A percentile compares a stretch with the other conserved stretches of the same genome.
phyloP scores from a whole-genome alignment of 78 protist genomes.

The Dictyostelium capitatum region DNA sequence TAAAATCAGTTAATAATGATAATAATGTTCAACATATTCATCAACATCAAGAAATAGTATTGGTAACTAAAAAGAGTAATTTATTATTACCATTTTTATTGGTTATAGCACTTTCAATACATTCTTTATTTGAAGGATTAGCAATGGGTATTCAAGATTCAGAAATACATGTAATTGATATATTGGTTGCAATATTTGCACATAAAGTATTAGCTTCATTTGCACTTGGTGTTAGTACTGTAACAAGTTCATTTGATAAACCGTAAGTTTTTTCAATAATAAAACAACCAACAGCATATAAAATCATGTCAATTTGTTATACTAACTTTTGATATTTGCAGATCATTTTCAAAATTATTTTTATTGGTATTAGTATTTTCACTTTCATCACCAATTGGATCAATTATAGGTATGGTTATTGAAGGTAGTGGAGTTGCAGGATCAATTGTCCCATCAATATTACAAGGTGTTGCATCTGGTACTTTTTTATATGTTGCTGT shows the following conservation, averaged over 20 bases:
- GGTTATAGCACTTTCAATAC: slow-evolving; percentile 60
- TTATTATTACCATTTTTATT: slow-evolving; percentile 46
- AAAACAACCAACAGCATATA: no score
- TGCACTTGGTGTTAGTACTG: slow-evolving; percentile 55
- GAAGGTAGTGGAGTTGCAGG: neutral
- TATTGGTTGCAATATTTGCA: slow-evolving; percentile 56
- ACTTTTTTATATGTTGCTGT: slow-evolving; percentile 65
- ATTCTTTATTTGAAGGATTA: slow-evolving; percentile 72
- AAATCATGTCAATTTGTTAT: no score
- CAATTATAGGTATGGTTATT: slow-evolving; percentile 42
- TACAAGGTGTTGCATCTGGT: slow-evolving; percentile 76
- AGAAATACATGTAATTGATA: slow-evolving; percentile 20
- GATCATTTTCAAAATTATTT: slow-evolving; percentile 37
- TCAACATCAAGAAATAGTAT: slow-evolving; percentile 8
- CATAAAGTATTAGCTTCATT: slow-evolving; percentile 69
- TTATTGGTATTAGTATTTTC: slow-evolving; percentile 53
- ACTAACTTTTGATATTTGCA: neutral
- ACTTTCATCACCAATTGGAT: slow-evolving; percentile 58
- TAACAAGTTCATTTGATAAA: neutral
- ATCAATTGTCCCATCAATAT: slow-evolving; percentile 22
- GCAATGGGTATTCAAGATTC: slow-evolving; percentile 71
- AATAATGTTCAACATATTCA: neutral
- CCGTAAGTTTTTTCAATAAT: neutral
- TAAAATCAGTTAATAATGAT: neutral
- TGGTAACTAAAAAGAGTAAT: neutral